Evolutionary conservation across 2,329 filamentous ascomycete genomes (phyloP).

Genomic region (Arachnomyces sp.): DNA sequence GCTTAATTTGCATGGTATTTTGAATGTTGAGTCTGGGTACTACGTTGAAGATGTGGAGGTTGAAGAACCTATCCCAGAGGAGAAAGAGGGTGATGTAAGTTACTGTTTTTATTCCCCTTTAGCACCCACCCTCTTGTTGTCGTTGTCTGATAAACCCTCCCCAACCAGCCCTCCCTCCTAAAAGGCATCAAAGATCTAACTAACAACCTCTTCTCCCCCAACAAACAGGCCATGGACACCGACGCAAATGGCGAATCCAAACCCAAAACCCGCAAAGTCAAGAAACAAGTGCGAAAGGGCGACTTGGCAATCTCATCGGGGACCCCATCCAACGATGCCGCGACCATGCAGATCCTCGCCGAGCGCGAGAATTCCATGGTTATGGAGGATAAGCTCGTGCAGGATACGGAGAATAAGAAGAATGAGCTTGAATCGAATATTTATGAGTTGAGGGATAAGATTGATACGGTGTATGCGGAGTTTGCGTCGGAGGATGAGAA

Average conservation of each 20-base stretch:
- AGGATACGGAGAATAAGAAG: conserved; percentile 98
- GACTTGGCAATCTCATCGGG: conserved; percentile 80
- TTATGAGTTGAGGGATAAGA: conserved; percentile 92
- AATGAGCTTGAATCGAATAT: conserved; percentile 98
- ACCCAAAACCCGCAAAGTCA: conserved; percentile 86
- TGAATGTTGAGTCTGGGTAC: conserved; percentile 95
- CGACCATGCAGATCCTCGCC: conserved; percentile 55
- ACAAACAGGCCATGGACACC: conserved; percentile 70
- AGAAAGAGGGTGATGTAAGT: conserved; percentile 56
- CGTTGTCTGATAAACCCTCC: conserved; percentile 4
- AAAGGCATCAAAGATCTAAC: conserved; percentile 3
- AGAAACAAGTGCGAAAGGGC: conserved; percentile 98
- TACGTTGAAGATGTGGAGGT: conserved; percentile 97
- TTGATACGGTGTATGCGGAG: conserved; percentile 83
- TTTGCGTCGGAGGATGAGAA: conserved; percentile 91
- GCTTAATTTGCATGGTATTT: conserved; percentile 88
- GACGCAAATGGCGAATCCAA: conserved; percentile 62
- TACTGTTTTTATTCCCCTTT: background rate
- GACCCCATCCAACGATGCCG: conserved; percentile 67
- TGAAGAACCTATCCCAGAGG: conserved; percentile 80
- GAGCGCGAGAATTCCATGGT: conserved; percentile 89
- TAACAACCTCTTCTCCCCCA: conserved; percentile 12
- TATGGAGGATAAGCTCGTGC: conserved; percentile 97
- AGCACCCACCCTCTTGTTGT: conserved; percentile 3
- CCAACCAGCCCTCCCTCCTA: conserved; percentile 2